A percentile compares a stretch with the other conserved stretches of the same genome.
Conservation (phyloP, 805 yeast species). For the Limtongia smithiae region DNA sequence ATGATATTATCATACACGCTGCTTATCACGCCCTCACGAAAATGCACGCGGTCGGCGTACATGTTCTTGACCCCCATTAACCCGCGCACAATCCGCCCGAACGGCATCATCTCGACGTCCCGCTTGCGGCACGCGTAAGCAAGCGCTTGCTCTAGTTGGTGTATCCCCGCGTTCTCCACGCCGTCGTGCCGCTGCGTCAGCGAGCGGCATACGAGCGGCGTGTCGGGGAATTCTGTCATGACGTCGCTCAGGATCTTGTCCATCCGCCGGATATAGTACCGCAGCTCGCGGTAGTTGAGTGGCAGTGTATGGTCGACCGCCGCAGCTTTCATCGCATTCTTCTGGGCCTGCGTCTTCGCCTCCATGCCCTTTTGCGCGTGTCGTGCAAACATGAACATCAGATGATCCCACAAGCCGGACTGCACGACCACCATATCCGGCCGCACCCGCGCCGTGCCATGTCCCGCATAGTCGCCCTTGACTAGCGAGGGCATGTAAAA, state of each 20-base stretch:
- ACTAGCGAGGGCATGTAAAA: slow-evolving; percentile 1
- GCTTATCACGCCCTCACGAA: slow-evolving; percentile 1
- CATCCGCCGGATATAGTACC: slow-evolving; percentile 5
- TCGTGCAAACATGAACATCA: not conserved
- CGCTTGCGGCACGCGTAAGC: not conserved
- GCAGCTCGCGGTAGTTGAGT: slow-evolving; percentile 6
- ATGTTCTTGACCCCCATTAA: not conserved
- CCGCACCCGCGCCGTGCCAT: no score
- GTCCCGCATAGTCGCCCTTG: not conserved
- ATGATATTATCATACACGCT: slow-evolving; percentile 2
- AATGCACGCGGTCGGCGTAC: slow-evolving; percentile 1
- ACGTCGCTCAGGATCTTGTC: not conserved
- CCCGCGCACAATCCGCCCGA: slow-evolving; percentile 2
- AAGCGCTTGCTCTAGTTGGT: slow-evolving; percentile 6
- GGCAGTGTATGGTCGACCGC: slow-evolving; percentile 27
- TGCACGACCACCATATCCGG: slow-evolving; percentile 9
- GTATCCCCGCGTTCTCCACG: not conserved
- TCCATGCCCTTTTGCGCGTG: slow-evolving; percentile 41
- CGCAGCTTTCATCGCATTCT: slow-evolving; percentile 43
- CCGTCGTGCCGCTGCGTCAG: not conserved
- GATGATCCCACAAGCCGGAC: slow-evolving; percentile 13
- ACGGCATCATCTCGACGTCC: slow-evolving; percentile 7
- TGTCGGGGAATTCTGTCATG: slow-evolving; percentile 1
- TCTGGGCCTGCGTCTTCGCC: no score
- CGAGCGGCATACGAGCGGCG: slow-evolving; percentile 9